Evolutionary conservation across 208 protist genomes (phyloP), one percentile per base, ranked within the genome.

Genomic region (Acanthamoeba rhysodes): DNA sequence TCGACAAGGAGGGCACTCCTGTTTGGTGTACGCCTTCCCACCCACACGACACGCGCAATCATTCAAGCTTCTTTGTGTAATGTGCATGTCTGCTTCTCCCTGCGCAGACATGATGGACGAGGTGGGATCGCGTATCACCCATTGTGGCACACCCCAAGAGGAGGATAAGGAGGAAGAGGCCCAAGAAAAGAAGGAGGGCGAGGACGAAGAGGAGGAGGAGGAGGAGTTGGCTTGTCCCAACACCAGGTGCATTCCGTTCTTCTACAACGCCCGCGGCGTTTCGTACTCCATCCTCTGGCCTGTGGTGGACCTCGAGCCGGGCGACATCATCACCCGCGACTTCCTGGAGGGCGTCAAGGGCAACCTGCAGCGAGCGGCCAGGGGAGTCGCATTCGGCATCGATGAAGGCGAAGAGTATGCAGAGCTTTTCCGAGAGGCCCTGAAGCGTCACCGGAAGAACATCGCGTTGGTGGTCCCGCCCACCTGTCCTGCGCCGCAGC

Each of bases 51-150:
- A 16, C 22, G 7, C 22, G 29, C 48, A 3, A 68, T 27, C 27
- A 4, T 68, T 94, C 27, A 41, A 20, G 10, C 48, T 22, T 74
- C 29, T 74, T 74, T n/a, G 37, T 3, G 41, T 7, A 16, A 27
- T 34, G 29, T 41, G 4, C 16, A 8, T n/a, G 27, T n/a, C 53
- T 18, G 0, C 34, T 88, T 62, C 24, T 59, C 20, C 34, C 80
- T 37, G 53, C 34, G 32, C 62, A 94, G 62, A 94, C 68, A 94
- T 94, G 90, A 94, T 94, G 90, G 90, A 94, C 41, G 90, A 94
- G 37, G 90, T 94, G n/a, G 90, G 90, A 0, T 84, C 90, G 16
- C 59, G 90, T 3, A n/a, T 94, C 29, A 64, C 66, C 24, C 90
- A 94, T 12, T 94, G 90, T 34, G 85, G 62, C 50, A 87, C 78